These are phyloP conservation scores for Salvia rosmarinus DNA, from an alignment of 257 asterid species.

Conservation along the genomic window DNA sequence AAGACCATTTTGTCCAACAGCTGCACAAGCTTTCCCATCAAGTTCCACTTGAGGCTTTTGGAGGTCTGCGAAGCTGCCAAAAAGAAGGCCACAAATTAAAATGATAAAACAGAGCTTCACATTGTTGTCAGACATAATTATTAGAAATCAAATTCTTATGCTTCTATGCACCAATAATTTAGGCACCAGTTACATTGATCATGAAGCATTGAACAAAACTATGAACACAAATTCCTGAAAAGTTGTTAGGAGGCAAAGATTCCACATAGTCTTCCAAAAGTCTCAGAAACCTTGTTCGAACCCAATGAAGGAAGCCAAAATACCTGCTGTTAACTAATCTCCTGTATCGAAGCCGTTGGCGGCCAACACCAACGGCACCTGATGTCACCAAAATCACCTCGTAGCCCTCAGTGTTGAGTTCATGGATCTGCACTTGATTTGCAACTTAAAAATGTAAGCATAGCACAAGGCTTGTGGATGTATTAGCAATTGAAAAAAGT, in stretches of 20 bases:
- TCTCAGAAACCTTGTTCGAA: not conserved
- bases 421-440: constrained; percentile 73
- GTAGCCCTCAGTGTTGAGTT: constrained; percentile 75
- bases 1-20: constrained; percentile 97
- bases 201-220: constrained; percentile 10
- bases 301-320: constrained; percentile 3
- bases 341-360: constrained; percentile 88
- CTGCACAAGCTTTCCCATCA: constrained; percentile 99
- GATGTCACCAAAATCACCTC: constrained; percentile 95
- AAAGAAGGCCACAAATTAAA: not conserved
- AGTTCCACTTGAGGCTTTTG: constrained; percentile 97
- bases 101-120: not conserved
- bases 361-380: constrained; percentile 98
- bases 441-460: constrained; percentile 34
- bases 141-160: not conserved
- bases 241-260: constrained; percentile 11
- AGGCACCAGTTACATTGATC: not conserved
- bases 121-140: not conserved
- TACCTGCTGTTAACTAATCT: constrained; percentile 86
- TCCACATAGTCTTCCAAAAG: not conserved
- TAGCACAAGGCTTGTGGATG: constrained; percentile 13
- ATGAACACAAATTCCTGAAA: constrained; percentile 18
- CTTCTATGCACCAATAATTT: not conserved
- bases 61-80: constrained; percentile 89
- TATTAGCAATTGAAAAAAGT: constrained; percentile 19